A percentile compares a stretch with the other conserved stretches of the same genome.
phyloP scores from a whole-genome alignment of 495 filamentous ascomycete species.

The Sporormia fimetaria region DNA sequence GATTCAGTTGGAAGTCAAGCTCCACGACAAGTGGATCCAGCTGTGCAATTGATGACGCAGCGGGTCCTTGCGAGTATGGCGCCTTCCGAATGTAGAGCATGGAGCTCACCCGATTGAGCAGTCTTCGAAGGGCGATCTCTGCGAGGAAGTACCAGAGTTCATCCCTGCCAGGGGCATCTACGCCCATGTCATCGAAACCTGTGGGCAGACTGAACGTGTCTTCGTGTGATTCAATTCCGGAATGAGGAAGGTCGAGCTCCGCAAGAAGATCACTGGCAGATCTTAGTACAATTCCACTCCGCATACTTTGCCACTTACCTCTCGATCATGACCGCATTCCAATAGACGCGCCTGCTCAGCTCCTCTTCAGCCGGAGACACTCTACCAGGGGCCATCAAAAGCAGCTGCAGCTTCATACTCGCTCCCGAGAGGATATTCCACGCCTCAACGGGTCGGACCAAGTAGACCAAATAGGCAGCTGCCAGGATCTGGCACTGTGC shows the following conservation, averaged over 20 bases:
- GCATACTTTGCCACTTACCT: constrained; percentile 25
- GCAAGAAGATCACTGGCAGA: constrained; percentile 53
- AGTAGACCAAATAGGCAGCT: constrained; percentile 70
- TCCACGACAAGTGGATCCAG: constrained; percentile 67
- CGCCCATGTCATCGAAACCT: constrained; percentile 51
- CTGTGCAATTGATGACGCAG: constrained; percentile 44
- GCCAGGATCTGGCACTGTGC: constrained; percentile 71
- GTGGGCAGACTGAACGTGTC: constrained; percentile 67
- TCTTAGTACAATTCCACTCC: constrained; percentile 7
- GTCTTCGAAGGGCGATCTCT: constrained; percentile 64
- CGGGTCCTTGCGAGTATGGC: constrained; percentile 34
- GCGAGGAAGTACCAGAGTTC: constrained; percentile 78
- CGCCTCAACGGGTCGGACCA: constrained; percentile 68
- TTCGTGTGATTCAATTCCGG: constrained; percentile 68
- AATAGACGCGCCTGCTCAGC: constrained; percentile 65
- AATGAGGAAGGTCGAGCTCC: constrained; percentile 70
- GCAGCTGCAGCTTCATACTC: constrained; percentile 67
- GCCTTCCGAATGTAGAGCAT: constrained; percentile 69
- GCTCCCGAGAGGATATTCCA: constrained; percentile 71
- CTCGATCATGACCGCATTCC: constrained; percentile 73
- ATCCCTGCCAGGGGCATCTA: constrained; percentile 52
- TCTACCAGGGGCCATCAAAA: constrained; percentile 58
- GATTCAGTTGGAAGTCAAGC: constrained; percentile 68
- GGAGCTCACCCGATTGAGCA: constrained; percentile 69
- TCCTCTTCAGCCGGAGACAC: constrained; percentile 58